A percentile compares a stretch with the other conserved stretches of the same genome.
These are phyloP conservation scores for Chlorella ohadii DNA, from an alignment of 139 green algal species.

Conservation along the genomic window DNA sequence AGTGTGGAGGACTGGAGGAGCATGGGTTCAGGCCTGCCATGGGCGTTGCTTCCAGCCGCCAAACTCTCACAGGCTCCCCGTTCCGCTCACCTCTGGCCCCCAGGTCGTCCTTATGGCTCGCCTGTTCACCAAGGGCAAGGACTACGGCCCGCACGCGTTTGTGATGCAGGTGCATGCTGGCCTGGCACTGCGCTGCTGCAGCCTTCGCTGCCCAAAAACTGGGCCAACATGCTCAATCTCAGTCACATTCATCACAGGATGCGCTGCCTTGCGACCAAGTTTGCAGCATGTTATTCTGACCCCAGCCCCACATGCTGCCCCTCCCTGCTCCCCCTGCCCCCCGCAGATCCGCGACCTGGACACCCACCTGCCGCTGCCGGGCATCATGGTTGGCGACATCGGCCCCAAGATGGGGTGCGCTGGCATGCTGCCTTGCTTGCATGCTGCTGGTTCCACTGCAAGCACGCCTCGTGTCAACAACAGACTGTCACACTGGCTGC, in stretches of 20 bases:
- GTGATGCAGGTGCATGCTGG: constrained; percentile 60
- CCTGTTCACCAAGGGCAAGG: constrained; percentile 74
- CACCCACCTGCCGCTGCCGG: constrained; percentile 85
- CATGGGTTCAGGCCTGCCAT: too few species aligned
- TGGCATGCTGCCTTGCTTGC: too few species aligned
- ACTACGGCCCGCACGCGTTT: constrained; percentile 91
- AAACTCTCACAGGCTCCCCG: too few species aligned
- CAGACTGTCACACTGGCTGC: too few species aligned
- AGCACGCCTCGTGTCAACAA: too few species aligned
- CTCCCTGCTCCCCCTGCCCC: not conserved
- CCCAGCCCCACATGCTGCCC: too few species aligned
- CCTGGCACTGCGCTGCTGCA: not conserved
- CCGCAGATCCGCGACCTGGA: constrained; percentile 82
- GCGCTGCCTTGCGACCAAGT: too few species aligned
- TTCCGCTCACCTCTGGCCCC: not conserved
- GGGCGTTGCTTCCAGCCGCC: too few species aligned
- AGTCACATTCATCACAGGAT: too few species aligned
- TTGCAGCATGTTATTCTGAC: too few species aligned
- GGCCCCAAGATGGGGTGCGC: constrained; percentile 88
- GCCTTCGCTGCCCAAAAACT: too few species aligned
- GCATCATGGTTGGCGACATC: constrained; percentile 94
- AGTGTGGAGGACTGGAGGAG: not conserved
- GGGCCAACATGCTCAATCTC: too few species aligned
- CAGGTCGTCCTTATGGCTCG: constrained; percentile 87
- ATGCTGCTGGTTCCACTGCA: not conserved